These are phyloP conservation scores for Myxozyma neotropica DNA, from an alignment of 805 yeast species.

Conservation along the genomic window DNA sequence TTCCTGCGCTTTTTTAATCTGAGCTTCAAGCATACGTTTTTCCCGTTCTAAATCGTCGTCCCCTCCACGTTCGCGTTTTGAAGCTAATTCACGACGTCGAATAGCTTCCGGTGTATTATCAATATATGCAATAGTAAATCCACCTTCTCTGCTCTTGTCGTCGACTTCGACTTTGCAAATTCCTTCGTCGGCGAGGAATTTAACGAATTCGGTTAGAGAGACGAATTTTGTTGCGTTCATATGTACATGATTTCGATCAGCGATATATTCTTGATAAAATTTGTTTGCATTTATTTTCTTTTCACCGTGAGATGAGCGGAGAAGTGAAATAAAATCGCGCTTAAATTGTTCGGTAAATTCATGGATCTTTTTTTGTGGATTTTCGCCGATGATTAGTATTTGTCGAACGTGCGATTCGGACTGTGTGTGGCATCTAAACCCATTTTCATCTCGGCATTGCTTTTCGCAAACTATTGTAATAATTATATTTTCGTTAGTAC, in stretches of 20 bases:
- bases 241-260: constrained; percentile 81
- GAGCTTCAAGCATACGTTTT: constrained; percentile 51
- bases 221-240: constrained; percentile 87
- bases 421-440: constrained; percentile 84
- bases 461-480: constrained; percentile 64
- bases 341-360: constrained; percentile 64
- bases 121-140: constrained; percentile 54
- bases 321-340: constrained; percentile 61
- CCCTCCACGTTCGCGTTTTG: constrained; percentile 45
- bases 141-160: constrained; percentile 39
- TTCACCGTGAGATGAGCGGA: constrained; percentile 76
- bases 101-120: constrained; percentile 57
- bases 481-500: constrained; percentile 35
- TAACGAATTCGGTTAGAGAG: constrained; percentile 67
- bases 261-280: constrained; percentile 87
- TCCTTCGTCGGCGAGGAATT: constrained; percentile 59
- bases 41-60: constrained; percentile 53
- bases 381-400: constrained; percentile 52
- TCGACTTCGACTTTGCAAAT: constrained; percentile 53
- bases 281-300: constrained; percentile 77
- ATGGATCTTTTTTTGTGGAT: constrained; percentile 50
- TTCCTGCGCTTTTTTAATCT: constrained; percentile 53
- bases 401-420: constrained; percentile 76
- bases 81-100: constrained; percentile 46
- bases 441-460: constrained; percentile 95